Evolutionary conservation across 1,284 basidiomycete species (phyloP).

Genomic region (Pascua sp.): DNA sequence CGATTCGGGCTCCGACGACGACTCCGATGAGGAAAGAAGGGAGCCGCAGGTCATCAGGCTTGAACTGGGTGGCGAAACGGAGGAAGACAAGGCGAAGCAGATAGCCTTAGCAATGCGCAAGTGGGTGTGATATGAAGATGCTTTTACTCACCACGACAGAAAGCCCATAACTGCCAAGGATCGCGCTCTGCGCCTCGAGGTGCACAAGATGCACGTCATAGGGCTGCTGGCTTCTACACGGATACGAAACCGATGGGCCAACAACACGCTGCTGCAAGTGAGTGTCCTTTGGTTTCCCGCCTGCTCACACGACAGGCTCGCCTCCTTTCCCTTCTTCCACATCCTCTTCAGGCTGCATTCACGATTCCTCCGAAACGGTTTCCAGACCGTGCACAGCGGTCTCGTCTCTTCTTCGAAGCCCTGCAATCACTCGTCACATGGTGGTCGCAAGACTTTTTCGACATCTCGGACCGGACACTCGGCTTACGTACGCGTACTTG

Average conservation of each 20-base stretch:
- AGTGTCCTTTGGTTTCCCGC: not conserved
- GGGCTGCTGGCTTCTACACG: constrained; percentile 70
- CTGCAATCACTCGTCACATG: constrained; percentile 69
- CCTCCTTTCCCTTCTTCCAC: constrained; percentile 75
- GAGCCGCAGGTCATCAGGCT: constrained; percentile 36
- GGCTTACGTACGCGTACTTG: constrained; percentile 67
- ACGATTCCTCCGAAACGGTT: constrained; percentile 76
- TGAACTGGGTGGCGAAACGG: constrained; percentile 42
- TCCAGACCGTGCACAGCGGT: constrained; percentile 72
- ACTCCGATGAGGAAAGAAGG: constrained; percentile 23
- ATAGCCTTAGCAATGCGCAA: constrained; percentile 40
- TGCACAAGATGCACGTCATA: constrained; percentile 83
- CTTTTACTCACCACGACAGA: constrained; percentile 18
- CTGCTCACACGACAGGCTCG: constrained; percentile 50
- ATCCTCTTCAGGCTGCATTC: constrained; percentile 73
- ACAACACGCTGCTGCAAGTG: constrained; percentile 77
- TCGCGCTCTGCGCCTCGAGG: constrained; percentile 67
- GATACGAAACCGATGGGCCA: constrained; percentile 78
- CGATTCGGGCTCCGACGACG: constrained; percentile 4
- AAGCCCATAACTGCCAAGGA: constrained; percentile 55
- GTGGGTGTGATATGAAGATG: constrained; percentile 18
- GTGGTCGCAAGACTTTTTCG: constrained; percentile 70
- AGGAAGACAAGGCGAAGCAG: constrained; percentile 39
- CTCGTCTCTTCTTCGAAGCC: constrained; percentile 77
- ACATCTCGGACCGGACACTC: constrained; percentile 53